phyloP scores from a whole-genome alignment of 805 yeast genomes.

The Wickerhamiella domercqiae region DNA sequence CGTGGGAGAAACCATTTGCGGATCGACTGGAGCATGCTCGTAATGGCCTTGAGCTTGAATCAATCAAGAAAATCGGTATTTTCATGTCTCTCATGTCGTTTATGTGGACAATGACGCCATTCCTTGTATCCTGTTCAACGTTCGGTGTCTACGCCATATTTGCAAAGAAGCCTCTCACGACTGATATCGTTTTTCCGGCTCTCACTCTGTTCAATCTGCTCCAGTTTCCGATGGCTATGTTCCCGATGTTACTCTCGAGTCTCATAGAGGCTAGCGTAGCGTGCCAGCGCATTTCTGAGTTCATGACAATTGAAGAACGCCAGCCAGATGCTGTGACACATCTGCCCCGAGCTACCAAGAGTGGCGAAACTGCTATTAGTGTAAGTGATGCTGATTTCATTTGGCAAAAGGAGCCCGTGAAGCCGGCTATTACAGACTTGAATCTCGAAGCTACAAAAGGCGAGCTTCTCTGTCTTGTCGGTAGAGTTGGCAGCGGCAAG shows the following conservation, averaged over 20 bases:
- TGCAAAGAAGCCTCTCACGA: constrained; percentile 52
- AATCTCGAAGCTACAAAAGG: constrained; percentile 61
- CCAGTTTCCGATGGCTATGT: constrained; percentile 78
- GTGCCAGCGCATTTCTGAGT: constrained; percentile 45
- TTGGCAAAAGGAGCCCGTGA: constrained; percentile 49
- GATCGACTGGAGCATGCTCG: constrained; percentile 64
- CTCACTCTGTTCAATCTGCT: constrained; percentile 53
- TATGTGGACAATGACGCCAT: constrained; percentile 78
- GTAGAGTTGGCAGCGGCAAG: constrained; percentile 80
- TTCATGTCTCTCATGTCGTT: constrained; percentile 81
- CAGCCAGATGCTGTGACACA: constrained; percentile 62
- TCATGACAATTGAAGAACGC: constrained; percentile 56
- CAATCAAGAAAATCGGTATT: constrained; percentile 54
- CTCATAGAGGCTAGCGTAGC: constrained; percentile 68
- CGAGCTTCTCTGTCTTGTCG: constrained; percentile 68
- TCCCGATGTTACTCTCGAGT: constrained; percentile 80
- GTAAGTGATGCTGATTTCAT: constrained; percentile 26
- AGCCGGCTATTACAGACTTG: constrained; percentile 50
- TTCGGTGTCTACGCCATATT: constrained; percentile 63
- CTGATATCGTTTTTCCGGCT: constrained; percentile 71
- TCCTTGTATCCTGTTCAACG: constrained; percentile 75
- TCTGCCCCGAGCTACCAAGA: constrained; percentile 42
- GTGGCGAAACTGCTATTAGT: constrained; percentile 46
- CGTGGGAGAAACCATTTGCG: constrained; percentile 86
- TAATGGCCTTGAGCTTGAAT: constrained; percentile 70